Evolutionary conservation across 2,329 filamentous ascomycete genomes (phyloP).

Genomic region (Geoglossum cookeanum): DNA sequence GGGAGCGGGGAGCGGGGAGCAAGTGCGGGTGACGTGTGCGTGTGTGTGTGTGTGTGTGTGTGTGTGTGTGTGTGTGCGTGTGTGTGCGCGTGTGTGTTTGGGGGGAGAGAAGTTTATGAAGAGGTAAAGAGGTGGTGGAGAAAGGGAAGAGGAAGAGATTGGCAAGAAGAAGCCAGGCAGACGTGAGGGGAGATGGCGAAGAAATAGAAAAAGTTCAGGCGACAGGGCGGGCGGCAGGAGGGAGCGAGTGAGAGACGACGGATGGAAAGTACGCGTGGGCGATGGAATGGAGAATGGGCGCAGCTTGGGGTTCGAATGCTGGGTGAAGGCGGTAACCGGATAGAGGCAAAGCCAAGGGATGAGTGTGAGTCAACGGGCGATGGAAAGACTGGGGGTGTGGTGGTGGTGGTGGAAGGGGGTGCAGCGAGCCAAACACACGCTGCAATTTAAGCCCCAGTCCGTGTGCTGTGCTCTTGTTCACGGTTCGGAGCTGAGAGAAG

Average conservation of each 20-base stretch:
- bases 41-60: background rate
- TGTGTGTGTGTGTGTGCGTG: background rate
- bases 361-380: background rate
- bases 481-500: no score
- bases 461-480: no score
- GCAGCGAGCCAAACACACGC: background rate
- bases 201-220: background rate
- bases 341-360: background rate
- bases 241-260: background rate
- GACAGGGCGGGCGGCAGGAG: background rate
- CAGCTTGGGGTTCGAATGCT: background rate
- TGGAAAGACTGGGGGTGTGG: background rate
- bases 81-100: no score
- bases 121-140: background rate
- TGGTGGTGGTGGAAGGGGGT: no score
- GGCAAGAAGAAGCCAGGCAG: background rate
- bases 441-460: background rate
- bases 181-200: slow-evolving; percentile 2
- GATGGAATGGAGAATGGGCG: background rate
- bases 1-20: no score
- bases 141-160: background rate
- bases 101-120: background rate
- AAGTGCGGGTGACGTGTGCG: background rate
- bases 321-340: background rate
- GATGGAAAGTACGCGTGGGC: background rate